A percentile compares a stretch with the other conserved stretches of the same genome.
phyloP scores from a whole-genome alignment of 2,329 filamentous ascomycete species.

The Trichophyton schoenleinii region DNA sequence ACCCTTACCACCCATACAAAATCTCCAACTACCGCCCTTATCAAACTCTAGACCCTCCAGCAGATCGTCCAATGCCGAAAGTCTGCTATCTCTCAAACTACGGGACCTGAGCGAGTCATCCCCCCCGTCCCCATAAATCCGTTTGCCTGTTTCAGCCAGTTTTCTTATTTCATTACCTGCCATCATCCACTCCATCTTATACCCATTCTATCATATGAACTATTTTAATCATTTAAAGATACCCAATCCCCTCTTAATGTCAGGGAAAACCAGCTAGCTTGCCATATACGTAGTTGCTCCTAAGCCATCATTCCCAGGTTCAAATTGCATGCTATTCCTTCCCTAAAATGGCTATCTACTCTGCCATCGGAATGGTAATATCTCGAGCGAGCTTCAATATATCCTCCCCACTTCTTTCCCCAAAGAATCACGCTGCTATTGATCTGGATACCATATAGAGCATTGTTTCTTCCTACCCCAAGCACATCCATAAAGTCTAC shows the following conservation, averaged over 20 bases:
- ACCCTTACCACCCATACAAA: not conserved
- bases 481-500: not conserved
- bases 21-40: not conserved
- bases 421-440: not conserved
- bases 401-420: not conserved
- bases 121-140: not conserved
- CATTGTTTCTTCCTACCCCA: not conserved
- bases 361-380: not conserved
- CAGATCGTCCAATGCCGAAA: not conserved
- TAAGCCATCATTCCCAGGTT: not conserved
- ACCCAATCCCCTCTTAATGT: not conserved
- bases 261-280: not conserved
- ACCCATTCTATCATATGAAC: not conserved
- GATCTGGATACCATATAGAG: not conserved
- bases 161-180: not conserved
- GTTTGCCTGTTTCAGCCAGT: too few relatives aligned
- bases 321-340: constrained; percentile 1
- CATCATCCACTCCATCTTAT: not conserved
- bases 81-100: not conserved
- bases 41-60: not conserved
- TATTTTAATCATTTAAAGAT: not conserved
- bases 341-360: not conserved
- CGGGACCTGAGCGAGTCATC: not conserved
- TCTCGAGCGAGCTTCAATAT: not conserved
- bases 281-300: not conserved